Evolutionary conservation across 2,329 filamentous ascomycete genomes (phyloP).

Genomic region (Fusarium compactum): DNA sequence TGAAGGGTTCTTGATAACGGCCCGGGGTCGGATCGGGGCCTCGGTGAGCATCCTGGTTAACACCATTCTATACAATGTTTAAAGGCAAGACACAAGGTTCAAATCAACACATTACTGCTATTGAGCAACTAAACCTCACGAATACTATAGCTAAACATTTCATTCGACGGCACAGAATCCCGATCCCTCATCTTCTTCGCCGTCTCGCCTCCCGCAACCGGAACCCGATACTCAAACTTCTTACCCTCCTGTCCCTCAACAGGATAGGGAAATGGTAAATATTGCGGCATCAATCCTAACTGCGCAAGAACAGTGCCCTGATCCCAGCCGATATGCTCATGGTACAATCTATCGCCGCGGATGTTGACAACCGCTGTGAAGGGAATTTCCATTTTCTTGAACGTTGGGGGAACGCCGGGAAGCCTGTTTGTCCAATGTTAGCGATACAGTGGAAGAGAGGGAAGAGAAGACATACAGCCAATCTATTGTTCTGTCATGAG

Average conservation of each 20-base stretch:
- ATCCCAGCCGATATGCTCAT: conserved; percentile 78
- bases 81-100: not conserved
- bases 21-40: not conserved
- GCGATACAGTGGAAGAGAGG: not conserved
- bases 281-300: conserved; percentile 67
- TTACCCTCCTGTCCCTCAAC: conserved; percentile 52
- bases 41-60: not conserved
- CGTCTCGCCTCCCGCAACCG: conserved; percentile 50
- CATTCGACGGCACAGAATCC: conserved; percentile 49
- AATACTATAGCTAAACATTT: conserved; percentile 47
- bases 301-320: conserved; percentile 73
- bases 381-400: conserved; percentile 65
- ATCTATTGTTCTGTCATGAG: conserved; percentile 72
- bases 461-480: conserved; percentile 69
- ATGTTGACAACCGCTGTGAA: conserved; percentile 73
- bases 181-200: conserved; percentile 51
- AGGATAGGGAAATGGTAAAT: conserved; percentile 71
- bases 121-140: conserved; percentile 21
- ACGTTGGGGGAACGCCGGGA: conserved; percentile 68
- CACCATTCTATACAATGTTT: not conserved
- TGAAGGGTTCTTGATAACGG: not conserved
- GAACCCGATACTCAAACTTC: conserved; percentile 49
- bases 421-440: conserved; percentile 47
- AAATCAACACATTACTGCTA: not conserved
- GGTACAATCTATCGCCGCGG: conserved; percentile 71